Evolutionary conservation across 1,139 yeast species (phyloP).

Genomic region (Suhomyces bribrorum): DNA sequence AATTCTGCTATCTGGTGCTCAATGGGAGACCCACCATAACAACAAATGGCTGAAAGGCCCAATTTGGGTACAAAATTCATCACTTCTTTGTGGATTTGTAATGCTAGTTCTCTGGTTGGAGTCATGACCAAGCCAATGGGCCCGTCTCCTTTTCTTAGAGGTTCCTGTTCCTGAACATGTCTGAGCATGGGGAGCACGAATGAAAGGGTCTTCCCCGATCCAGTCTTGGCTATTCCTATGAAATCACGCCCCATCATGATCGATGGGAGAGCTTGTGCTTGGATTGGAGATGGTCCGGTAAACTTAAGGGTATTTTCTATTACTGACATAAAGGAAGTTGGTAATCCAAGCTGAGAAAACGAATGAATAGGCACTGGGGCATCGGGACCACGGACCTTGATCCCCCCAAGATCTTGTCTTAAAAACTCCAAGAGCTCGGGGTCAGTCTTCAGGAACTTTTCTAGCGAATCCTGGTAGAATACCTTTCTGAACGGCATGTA

Average conservation of each 20-base stretch:
- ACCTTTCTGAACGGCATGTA: conserved; percentile 59
- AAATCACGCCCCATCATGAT: conserved; percentile 89
- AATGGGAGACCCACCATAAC: conserved; percentile 92
- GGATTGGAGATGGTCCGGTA: conserved; percentile 79
- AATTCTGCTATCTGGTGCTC: conserved; percentile 79
- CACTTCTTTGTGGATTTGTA: conserved; percentile 77
- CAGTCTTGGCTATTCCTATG: conserved; percentile 94
- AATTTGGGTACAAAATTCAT: conserved; percentile 55
- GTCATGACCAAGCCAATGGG: conserved; percentile 82
- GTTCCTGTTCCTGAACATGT: conserved; percentile 74
- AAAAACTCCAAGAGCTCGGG: conserved; percentile 55
- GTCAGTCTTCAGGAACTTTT: conserved; percentile 42
- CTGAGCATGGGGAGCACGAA: conserved; percentile 82
- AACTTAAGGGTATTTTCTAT: conserved; percentile 54
- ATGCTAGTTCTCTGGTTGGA: conserved; percentile 91
- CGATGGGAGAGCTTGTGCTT: conserved; percentile 88
- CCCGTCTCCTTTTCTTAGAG: conserved; percentile 54
- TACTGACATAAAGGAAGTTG: conserved; percentile 54
- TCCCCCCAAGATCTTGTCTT: conserved; percentile 61
- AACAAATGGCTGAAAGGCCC: conserved; percentile 60
- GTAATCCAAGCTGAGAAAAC: conserved; percentile 84
- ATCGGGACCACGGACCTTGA: conserved; percentile 58
- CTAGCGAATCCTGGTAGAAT: conserved; percentile 69
- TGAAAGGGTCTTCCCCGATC: conserved; percentile 93
- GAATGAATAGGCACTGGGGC: conserved; percentile 68